Evolutionary conservation across 257 asterid species (phyloP).

Genomic region (Solanum pimpinellifolium): DNA sequence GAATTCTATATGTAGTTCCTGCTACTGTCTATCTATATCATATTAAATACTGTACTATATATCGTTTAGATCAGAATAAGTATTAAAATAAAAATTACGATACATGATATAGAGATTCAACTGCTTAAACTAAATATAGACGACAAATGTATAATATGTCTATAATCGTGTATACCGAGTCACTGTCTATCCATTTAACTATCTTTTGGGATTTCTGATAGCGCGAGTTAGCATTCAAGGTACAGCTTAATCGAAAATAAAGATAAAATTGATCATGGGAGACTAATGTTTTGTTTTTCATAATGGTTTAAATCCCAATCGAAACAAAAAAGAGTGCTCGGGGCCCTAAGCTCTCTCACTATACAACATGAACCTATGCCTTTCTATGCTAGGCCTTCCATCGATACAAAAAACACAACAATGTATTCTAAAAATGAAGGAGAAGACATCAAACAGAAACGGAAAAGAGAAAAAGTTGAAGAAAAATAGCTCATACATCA

Average conservation of each 20-base stretch:
- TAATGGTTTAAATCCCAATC: neutral
- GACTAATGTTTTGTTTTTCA: neutral
- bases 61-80: neutral
- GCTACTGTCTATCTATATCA: neutral
- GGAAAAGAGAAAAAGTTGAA: too few species aligned
- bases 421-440: too few species aligned
- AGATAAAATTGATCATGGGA: neutral
- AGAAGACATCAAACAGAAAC: neutral
- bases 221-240: neutral
- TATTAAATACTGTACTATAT: neutral
- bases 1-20: neutral
- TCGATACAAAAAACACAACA: too few species aligned
- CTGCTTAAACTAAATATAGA: neutral
- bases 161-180: neutral
- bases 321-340: too few species aligned
- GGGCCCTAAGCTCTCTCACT: neutral
- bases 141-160: neutral
- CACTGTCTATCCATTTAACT: neutral
- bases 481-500: neutral
- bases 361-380: neutral
- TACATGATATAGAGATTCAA: neutral
- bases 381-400: too few species aligned
- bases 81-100: too few species aligned
- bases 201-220: neutral
- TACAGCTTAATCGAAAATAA: neutral